Evolutionary conservation across 1,284 basidiomycete genomes (phyloP).

Genomic region (Ustilago nuda): DNA sequence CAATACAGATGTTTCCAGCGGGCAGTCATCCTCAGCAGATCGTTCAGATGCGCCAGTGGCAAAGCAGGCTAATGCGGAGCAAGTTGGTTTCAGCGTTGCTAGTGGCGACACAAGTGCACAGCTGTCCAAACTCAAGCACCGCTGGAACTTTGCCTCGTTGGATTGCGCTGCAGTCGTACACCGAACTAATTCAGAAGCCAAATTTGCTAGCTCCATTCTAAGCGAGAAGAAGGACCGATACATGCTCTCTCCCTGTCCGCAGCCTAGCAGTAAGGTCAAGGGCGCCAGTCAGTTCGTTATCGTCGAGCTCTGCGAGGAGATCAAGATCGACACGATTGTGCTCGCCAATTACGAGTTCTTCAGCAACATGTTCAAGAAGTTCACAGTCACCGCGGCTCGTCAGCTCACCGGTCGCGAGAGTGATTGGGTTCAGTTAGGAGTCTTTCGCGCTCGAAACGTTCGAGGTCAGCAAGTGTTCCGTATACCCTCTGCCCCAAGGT

Average conservation of each 20-base stretch:
- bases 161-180: conserved; percentile 95
- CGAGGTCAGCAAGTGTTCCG: conserved; percentile 81
- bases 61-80: neutral
- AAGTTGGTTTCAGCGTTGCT: conserved; percentile 26
- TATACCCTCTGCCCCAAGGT: conserved; percentile 42
- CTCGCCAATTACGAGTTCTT: conserved; percentile 98
- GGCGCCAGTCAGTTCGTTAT: conserved; percentile 80
- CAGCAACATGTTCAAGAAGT: conserved; percentile 93
- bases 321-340: conserved; percentile 93
- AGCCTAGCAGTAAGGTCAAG: conserved; percentile 16
- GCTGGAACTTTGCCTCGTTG: conserved; percentile 90
- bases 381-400: conserved; percentile 86
- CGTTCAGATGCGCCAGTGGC: neutral
- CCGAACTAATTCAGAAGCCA: conserved; percentile 82
- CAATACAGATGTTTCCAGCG: neutral
- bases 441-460: conserved; percentile 86
- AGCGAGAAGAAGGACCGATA: conserved; percentile 92
- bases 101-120: conserved; percentile 46
- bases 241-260: conserved; percentile 92
- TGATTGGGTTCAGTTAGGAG: conserved; percentile 74
- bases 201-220: conserved; percentile 85
- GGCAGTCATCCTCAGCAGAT: neutral
- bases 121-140: conserved; percentile 61
- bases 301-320: conserved; percentile 96
- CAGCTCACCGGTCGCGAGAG: conserved; percentile 78